These are phyloP conservation scores for Fragaria vesca DNA, from an alignment of 306 rosid species.

Conservation along the genomic window DNA sequence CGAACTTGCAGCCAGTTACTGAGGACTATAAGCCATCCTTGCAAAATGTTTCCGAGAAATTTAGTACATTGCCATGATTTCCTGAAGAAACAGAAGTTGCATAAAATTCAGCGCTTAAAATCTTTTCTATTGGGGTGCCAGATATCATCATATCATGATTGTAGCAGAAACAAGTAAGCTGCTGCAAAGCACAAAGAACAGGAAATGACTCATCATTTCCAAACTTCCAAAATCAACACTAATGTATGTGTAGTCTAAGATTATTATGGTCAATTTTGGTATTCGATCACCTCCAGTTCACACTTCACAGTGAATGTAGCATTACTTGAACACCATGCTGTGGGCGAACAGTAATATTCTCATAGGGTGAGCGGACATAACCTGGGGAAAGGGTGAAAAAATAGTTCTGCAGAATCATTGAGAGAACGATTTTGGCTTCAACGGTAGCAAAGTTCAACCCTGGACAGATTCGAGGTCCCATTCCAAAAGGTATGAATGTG, in stretches of 20 bases:
- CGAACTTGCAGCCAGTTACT: not conserved
- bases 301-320: constrained; percentile 9
- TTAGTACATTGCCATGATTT: not conserved
- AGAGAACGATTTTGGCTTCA: constrained; percentile 25
- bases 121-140: not conserved
- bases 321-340: constrained; percentile 31
- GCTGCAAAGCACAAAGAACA: not conserved
- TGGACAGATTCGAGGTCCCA: constrained; percentile 29
- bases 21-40: not conserved
- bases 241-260: not conserved
- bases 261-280: not conserved
- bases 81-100: not conserved
- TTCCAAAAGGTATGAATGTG: constrained; percentile 26
- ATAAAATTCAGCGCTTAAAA: not conserved
- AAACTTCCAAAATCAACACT: not conserved
- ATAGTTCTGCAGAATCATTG: constrained; percentile 29
- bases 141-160: not conserved
- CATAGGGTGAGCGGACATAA: constrained; percentile 24
- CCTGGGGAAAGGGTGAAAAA: constrained; percentile 27
- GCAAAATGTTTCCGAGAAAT: not conserved
- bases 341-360: constrained; percentile 17
- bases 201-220: not conserved
- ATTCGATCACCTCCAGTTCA: not conserved
- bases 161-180: not conserved
- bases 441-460: constrained; percentile 28